Evolutionary conservation across 2,329 filamentous ascomycete species (phyloP), one percentile per base, ranked within the genome.

Genomic region (Hysterium pulicare): DNA sequence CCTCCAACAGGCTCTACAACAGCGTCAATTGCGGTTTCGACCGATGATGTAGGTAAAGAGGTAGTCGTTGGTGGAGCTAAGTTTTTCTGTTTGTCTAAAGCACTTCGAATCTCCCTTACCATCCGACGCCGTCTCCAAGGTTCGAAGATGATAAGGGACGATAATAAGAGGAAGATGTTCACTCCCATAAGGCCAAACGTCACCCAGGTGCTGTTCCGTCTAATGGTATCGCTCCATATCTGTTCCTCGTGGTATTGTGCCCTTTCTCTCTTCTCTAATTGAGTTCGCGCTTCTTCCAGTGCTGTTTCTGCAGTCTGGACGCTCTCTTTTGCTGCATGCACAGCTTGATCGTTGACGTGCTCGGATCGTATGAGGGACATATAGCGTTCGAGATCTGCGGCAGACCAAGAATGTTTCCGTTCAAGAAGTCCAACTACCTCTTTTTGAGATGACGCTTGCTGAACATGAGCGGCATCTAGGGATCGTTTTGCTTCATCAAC

Each of bases 151-250:
- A 95, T 84, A 69, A 96, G 84, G 55, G 94, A 83, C 15, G 90
- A 77, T 40, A 98, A 69, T 61, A 98, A 88, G 35, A 98, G 71
- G 47, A 97, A 66, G 23, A 97, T 87, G 62, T 98, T 98, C 59
- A 97, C 81, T 19, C 91, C 91, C 93, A 98, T 98, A 48, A 98
- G 72, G 0, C 91, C 93, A 83, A 94, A 97, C 0, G 93, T 98
- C 26, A 94, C 91, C 93, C 93, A 98, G 0, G 93, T 98, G 64
- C 87, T 93, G 76, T 95, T 95, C 51, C 93, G 78, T 26, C 93
- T 79, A 62, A 98, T 98, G 56, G 95, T 91, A 66, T 98, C 93
- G 61, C 88, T 95, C 93, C 93, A 98, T 43, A 98, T 94, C 72
- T 98, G 93, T 72, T 98, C 93, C 71, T 98, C 93, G 67, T 98